Conservation (phyloP, 2,329 filamentous ascomycete species). For the Aspergillus proliferans region DNA sequence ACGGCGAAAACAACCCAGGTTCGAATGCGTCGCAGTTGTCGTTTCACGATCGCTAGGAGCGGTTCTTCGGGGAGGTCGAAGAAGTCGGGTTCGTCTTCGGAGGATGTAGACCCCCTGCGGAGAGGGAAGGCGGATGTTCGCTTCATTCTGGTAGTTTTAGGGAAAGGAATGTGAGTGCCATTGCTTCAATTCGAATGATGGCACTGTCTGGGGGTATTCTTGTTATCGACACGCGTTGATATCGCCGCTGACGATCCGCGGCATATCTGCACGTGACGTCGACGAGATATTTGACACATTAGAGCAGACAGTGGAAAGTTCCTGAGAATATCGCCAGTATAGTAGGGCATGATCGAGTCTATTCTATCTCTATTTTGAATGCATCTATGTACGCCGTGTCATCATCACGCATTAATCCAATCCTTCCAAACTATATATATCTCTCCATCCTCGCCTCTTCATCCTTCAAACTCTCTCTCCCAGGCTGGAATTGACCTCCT, state of each 20-base stretch:
- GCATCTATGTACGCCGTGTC: too few relatives aligned
- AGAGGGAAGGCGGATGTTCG: constrained; percentile 12
- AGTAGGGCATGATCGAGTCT: too few relatives aligned
- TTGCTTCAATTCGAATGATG: neutral
- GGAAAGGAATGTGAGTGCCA: neutral
- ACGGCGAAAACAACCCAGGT: constrained; percentile 23
- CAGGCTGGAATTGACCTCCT: neutral
- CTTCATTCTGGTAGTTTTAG: neutral
- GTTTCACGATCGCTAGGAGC: constrained; percentile 21
- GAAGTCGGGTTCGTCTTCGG: constrained; percentile 24
- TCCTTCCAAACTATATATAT: too few relatives aligned
- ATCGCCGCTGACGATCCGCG: neutral
- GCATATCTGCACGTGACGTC: neutral
- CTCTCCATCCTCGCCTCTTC: too few relatives aligned
- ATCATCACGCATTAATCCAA: too few relatives aligned
- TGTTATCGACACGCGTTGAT: neutral
- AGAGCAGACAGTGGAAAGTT: too few relatives aligned
- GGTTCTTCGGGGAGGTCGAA: constrained; percentile 33
- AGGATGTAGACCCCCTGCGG: constrained; percentile 25
- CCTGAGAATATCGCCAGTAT: too few relatives aligned
- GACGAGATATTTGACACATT: too few relatives aligned
- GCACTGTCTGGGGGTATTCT: neutral
- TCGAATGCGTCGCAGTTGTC: constrained; percentile 25
- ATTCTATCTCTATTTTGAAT: too few relatives aligned
- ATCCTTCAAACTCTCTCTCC: too few relatives aligned